Evolutionary conservation across 2,329 filamentous ascomycete genomes (phyloP).

Genomic region (Purpureocillium takamizusanense): DNA sequence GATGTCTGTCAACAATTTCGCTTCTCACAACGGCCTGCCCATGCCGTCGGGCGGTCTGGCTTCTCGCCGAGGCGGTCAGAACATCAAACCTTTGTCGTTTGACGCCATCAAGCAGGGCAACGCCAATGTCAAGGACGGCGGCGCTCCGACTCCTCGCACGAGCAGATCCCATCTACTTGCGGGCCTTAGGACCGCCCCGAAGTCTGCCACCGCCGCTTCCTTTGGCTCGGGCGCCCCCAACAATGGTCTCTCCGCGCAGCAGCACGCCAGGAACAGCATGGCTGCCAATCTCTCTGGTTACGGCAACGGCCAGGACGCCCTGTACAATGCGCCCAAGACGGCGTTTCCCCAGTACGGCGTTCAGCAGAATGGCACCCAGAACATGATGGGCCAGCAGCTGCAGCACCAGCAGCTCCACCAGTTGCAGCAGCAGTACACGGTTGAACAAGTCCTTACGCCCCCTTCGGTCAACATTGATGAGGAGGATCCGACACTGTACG

Average conservation of each 20-base stretch:
- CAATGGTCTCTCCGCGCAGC: constrained; percentile 27
- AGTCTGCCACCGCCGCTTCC: constrained; percentile 64
- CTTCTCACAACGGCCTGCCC: constrained; percentile 61
- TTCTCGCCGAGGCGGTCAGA: constrained; percentile 72
- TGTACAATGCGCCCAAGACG: constrained; percentile 46
- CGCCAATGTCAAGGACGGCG: constrained; percentile 57
- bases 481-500: constrained; percentile 74
- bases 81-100: constrained; percentile 83
- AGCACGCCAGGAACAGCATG: constrained; percentile 35
- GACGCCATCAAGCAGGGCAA: constrained; percentile 62
- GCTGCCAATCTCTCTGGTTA: constrained; percentile 34
- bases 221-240: constrained; percentile 60
- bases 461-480: constrained; percentile 69
- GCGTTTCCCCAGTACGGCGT: constrained; percentile 40
- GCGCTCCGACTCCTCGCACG: constrained; percentile 75
- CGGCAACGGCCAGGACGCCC: constrained; percentile 24
- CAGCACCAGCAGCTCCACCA: constrained; percentile 31
- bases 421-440: constrained; percentile 49
- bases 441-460: constrained; percentile 84
- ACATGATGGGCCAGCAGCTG: constrained; percentile 15
- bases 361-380: constrained; percentile 21
- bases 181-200: constrained; percentile 86
- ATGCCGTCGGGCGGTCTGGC: constrained; percentile 75
- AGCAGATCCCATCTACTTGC: constrained; percentile 92
- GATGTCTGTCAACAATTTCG: constrained; percentile 86